phyloP scores from a whole-genome alignment of 2,329 filamentous ascomycete species.

The Dryadomyces quercivorus region DNA sequence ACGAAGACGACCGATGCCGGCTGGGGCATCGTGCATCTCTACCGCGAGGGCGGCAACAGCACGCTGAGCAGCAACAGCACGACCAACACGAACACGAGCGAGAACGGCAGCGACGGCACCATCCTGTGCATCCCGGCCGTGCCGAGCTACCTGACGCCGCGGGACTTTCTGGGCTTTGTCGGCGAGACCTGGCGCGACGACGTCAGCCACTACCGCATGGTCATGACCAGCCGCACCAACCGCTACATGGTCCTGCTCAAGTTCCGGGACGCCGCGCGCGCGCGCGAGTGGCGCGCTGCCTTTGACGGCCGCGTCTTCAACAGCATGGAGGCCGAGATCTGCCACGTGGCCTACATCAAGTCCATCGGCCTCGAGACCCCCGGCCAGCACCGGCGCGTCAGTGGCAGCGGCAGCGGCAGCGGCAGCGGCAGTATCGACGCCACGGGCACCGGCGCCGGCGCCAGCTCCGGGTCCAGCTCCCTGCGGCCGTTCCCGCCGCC shows the following conservation, averaged over 20 bases:
- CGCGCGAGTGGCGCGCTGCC: slow-evolving; percentile 67
- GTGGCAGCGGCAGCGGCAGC: neutral
- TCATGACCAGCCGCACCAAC: slow-evolving; percentile 78
- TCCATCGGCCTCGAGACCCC: slow-evolving; percentile 74
- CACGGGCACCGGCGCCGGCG: slow-evolving; percentile 8
- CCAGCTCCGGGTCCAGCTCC: neutral
- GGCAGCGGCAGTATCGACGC: neutral
- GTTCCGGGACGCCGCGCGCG: slow-evolving; percentile 64
- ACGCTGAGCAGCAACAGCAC: slow-evolving; percentile 9
- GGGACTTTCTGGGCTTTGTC: slow-evolving; percentile 83
- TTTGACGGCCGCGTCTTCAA: slow-evolving; percentile 95
- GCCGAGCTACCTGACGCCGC: slow-evolving; percentile 82
- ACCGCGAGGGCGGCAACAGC: slow-evolving; percentile 53
- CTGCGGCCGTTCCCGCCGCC: slow-evolving; percentile 50
- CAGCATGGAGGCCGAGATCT: slow-evolving; percentile 86
- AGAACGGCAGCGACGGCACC: slow-evolving; percentile 50
- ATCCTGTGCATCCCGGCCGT: slow-evolving; percentile 90
- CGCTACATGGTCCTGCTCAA: slow-evolving; percentile 95
- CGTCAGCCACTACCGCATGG: slow-evolving; percentile 89
- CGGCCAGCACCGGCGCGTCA: slow-evolving; percentile 11
- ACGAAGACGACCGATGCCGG: slow-evolving; percentile 65
- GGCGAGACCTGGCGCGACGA: slow-evolving; percentile 76
- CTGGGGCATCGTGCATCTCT: slow-evolving; percentile 91
- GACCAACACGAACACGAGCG: slow-evolving; percentile 3
- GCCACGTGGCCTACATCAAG: slow-evolving; percentile 89